phyloP scores from a whole-genome alignment of 495 filamentous ascomycete genomes.

The Trichoderma asperelloides region DNA sequence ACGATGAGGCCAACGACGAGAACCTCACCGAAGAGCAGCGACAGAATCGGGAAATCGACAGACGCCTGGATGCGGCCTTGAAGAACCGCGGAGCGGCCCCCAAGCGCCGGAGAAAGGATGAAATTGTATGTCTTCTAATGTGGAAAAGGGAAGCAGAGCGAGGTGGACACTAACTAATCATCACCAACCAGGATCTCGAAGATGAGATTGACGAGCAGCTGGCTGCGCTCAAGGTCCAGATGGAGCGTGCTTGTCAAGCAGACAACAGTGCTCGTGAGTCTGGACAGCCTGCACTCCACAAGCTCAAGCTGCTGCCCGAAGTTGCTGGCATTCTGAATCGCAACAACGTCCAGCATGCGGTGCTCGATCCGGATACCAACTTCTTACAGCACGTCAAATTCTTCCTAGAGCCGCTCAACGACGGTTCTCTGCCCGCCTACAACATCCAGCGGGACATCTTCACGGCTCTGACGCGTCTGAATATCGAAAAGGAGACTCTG shows the following conservation, averaged over 20 bases:
- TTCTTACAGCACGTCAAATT: conserved; percentile 89
- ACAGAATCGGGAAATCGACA: conserved; percentile 69
- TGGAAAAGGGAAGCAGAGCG: background rate
- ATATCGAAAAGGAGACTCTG: conserved; percentile 82
- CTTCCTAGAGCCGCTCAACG: conserved; percentile 92
- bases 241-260: conserved; percentile 83
- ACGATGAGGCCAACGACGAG: conserved; percentile 56
- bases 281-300: conserved; percentile 76
- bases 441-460: conserved; percentile 95
- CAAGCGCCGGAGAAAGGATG: conserved; percentile 76
- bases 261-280: conserved; percentile 73
- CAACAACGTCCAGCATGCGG: conserved; percentile 66
- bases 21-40: conserved; percentile 56
- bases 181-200: conserved; percentile 64
- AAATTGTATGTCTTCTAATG: conserved; percentile 55
- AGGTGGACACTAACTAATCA: background rate
- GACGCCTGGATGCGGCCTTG: conserved; percentile 76
- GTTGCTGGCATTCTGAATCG: conserved; percentile 82
- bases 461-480: conserved; percentile 64
- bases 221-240: conserved; percentile 74
- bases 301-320: conserved; percentile 89
- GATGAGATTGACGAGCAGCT: conserved; percentile 83
- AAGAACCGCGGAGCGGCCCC: conserved; percentile 61
- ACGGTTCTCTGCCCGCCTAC: conserved; percentile 88
- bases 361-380: conserved; percentile 91